Evolutionary conservation across 2,329 filamentous ascomycete species (phyloP).

Genomic region (Penicillium sp.): DNA sequence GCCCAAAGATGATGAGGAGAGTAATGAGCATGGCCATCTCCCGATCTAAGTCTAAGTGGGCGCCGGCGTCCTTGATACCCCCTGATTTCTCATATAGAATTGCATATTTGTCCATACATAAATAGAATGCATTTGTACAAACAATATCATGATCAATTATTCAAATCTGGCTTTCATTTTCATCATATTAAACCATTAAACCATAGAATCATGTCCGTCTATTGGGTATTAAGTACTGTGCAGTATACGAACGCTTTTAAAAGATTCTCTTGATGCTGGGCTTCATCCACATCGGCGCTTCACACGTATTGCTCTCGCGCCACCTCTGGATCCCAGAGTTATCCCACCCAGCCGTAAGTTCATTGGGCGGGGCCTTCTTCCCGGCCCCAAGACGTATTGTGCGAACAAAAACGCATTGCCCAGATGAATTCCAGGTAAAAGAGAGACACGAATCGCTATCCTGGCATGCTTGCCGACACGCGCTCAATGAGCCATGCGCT

Average conservation of each 20-base stretch:
- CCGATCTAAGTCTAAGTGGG: slow-evolving; percentile 8
- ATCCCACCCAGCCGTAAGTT: slow-evolving; percentile 30
- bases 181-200: not conserved
- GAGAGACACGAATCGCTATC: slow-evolving; percentile 23
- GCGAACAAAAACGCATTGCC: slow-evolving; percentile 25
- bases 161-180: not conserved
- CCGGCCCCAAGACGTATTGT: slow-evolving; percentile 24
- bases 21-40: slow-evolving; percentile 5
- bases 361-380: slow-evolving; percentile 11
- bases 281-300: slow-evolving; percentile 26
- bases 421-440: slow-evolving; percentile 26
- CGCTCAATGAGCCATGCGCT: slow-evolving; percentile 30
- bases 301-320: slow-evolving; percentile 19
- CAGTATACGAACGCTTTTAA: slow-evolving; percentile 4
- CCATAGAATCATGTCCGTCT: not conserved
- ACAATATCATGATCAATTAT: not conserved
- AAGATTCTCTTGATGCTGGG: slow-evolving; percentile 28
- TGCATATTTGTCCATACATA: not conserved
- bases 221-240: not conserved
- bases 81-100: not conserved
- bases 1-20: slow-evolving; percentile 13
- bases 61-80: slow-evolving; percentile 12
- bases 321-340: slow-evolving; percentile 26
- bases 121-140: not conserved
- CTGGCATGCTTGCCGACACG: slow-evolving; percentile 29